Evolutionary conservation across 257 asterid genomes (phyloP).

Genomic region (Nicotiana obtusifolia): DNA sequence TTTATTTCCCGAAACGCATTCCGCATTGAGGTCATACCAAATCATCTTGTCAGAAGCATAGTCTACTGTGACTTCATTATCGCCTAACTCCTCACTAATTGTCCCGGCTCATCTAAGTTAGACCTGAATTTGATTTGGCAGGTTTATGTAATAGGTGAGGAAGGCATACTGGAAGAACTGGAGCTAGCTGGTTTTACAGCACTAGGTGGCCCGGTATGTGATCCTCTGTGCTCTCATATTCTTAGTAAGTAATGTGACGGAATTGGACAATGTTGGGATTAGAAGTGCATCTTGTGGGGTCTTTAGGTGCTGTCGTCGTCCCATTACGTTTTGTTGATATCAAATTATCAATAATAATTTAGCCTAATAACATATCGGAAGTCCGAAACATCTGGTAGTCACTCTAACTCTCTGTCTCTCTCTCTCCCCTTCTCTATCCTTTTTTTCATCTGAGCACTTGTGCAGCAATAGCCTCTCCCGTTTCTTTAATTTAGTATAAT

Average conservation of each 20-base stretch:
- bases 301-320: not conserved
- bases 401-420: not conserved
- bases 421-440: not conserved
- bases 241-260: not conserved
- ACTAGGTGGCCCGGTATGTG: constrained; percentile 91
- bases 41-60: not conserved
- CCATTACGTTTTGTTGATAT: not conserved
- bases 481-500: not conserved
- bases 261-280: not conserved
- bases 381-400: not conserved
- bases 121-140: constrained; percentile 23
- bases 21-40: not conserved
- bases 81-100: not conserved
- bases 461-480: not conserved
- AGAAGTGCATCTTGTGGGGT: not conserved
- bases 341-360: not conserved
- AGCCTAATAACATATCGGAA: not conserved
- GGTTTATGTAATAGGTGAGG: constrained; percentile 95
- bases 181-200: constrained; percentile 68
- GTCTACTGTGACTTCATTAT: not conserved
- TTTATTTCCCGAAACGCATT: not conserved
- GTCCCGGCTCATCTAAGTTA: not conserved
- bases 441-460: not conserved
- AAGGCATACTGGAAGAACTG: constrained; percentile 84
- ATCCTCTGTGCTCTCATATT: constrained; percentile 6